Evolutionary conservation across 139 green algal species (phyloP), one percentile per base, ranked within the genome.

Genomic region (Haematococcus lacustris): DNA sequence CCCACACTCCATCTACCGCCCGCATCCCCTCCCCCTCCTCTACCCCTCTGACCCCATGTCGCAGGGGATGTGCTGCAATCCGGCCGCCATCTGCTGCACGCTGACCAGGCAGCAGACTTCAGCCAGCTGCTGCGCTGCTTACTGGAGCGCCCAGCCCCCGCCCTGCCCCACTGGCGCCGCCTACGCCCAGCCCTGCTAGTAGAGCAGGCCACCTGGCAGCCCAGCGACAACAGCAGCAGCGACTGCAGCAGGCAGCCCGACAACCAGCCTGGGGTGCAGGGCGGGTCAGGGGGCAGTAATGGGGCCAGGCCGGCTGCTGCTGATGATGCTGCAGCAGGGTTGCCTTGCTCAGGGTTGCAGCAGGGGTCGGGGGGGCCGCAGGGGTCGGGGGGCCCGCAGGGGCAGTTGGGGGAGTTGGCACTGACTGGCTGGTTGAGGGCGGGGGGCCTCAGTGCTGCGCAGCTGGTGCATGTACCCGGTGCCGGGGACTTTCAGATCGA

Each of bases 401-500:
- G 32, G 21, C 32, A 30, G 6, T 7, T 4, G 6, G 37, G 64
- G 23, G 17, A 25, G 37, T 38, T 92, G 38, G 33, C 71, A 2
- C 57, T 91, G 39, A 89, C 82, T 17, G 89, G 85, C 9, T 95
- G 89, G 73, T 80, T 97, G 17, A 80, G 92, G 0, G 57, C 68
- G 26, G 75, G 73, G 9, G 89, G 81, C 1, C 78, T 97, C 34
- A 89, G 82, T 25, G 91, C 83, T 1, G 90, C 91, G 51, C 90
- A 95, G 74, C 47, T 88, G 2, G 51, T 97, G 2, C 85, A 91
- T 59, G 78, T 97, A 5, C 85, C 87, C 2, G 86, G 84, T 6
- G 83, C 81, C 1, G 92, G 92, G 0, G 91, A 97, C 73, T 96
- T 91, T 74, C 78, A 85, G 62, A 87, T 72, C 2, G 25, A 72